Evolutionary conservation across 495 filamentous ascomycete species (phyloP).

Genomic region (Achaetomiella virescens): DNA sequence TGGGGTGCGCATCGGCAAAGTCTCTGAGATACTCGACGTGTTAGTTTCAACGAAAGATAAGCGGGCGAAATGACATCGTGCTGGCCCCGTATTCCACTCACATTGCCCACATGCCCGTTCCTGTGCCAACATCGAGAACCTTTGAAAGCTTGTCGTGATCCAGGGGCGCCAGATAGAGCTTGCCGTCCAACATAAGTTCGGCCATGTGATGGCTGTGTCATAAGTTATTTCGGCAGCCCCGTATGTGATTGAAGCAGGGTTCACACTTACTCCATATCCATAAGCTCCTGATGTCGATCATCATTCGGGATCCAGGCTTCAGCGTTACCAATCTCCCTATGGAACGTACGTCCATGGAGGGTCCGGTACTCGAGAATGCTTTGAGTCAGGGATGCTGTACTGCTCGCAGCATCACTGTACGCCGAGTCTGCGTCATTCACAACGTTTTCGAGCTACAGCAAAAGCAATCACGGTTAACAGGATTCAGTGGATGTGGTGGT

Average conservation of each 20-base stretch:
- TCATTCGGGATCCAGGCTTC: slow-evolving; percentile 24
- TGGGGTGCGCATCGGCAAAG: slow-evolving; percentile 51
- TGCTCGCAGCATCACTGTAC: neutral
- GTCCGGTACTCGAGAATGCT: slow-evolving; percentile 42
- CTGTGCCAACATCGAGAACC: slow-evolving; percentile 44
- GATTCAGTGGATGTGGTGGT: no score
- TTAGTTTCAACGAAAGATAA: neutral
- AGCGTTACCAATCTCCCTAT: slow-evolving; percentile 16
- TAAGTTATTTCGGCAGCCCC: neutral
- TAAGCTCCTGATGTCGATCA: slow-evolving; percentile 17
- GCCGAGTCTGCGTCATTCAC: neutral
- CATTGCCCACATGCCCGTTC: slow-evolving; percentile 19
- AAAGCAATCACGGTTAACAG: no score
- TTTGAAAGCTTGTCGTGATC: slow-evolving; percentile 25
- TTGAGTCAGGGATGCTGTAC: slow-evolving; percentile 41
- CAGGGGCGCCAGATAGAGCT: slow-evolving; percentile 48
- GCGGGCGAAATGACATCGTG: slow-evolving; percentile 1
- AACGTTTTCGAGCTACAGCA: neutral
- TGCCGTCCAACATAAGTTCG: slow-evolving; percentile 42
- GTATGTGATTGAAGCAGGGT: no score
- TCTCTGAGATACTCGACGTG: slow-evolving; percentile 29
- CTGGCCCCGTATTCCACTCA: neutral
- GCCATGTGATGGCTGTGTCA: slow-evolving; percentile 11
- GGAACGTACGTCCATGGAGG: slow-evolving; percentile 37
- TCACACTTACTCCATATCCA: slow-evolving; percentile 25